Conservation (phyloP, 1,284 basidiomycete genomes). For the Cystobasidiaceae sp. region DNA sequence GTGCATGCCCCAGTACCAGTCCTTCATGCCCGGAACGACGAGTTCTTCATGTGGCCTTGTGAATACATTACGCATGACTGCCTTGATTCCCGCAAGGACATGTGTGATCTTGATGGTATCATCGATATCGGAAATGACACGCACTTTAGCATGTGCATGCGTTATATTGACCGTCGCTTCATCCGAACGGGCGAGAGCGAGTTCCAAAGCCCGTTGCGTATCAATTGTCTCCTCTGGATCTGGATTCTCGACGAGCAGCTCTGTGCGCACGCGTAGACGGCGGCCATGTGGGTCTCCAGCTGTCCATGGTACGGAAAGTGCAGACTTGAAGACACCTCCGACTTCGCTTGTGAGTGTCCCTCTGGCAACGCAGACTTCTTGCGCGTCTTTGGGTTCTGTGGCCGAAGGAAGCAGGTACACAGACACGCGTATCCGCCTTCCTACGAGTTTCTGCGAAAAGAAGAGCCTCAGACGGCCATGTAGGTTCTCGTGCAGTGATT, state of each 20-base stretch:
- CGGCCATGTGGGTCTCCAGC: slow-evolving; percentile 10
- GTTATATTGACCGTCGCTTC: slow-evolving; percentile 22
- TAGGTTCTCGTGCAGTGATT: slow-evolving; percentile 37
- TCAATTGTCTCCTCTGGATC: slow-evolving; percentile 16
- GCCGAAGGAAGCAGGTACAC: slow-evolving; percentile 26
- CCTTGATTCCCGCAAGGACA: slow-evolving; percentile 45
- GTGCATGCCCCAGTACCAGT: slow-evolving; percentile 71
- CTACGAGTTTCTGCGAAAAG: slow-evolving; percentile 38
- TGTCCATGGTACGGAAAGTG: slow-evolving; percentile 28
- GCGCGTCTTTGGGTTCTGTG: slow-evolving; percentile 22
- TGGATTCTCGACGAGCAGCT: slow-evolving; percentile 16
- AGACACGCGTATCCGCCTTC: slow-evolving; percentile 36
- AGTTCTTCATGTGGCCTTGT: slow-evolving; percentile 60
- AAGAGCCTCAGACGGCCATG: slow-evolving; percentile 40
- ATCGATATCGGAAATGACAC: slow-evolving; percentile 88
- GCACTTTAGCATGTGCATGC: slow-evolving; percentile 5
- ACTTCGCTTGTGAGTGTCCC: slow-evolving; percentile 29
- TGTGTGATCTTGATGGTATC: slow-evolving; percentile 73
- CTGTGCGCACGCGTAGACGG: slow-evolving; percentile 12
- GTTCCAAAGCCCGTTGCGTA: not conserved
- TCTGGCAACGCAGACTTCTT: slow-evolving; percentile 25
- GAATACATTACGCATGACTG: slow-evolving; percentile 51
- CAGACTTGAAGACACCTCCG: slow-evolving; percentile 37
- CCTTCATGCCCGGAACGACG: slow-evolving; percentile 66
- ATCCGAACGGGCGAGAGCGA: slow-evolving; percentile 3